A percentile compares a stretch with the other conserved stretches of the same genome.
Evolutionary conservation across 225 moss, liverwort and hornwort genomes (phyloP).

Genomic region (Physcomitrellopsis africana): DNA sequence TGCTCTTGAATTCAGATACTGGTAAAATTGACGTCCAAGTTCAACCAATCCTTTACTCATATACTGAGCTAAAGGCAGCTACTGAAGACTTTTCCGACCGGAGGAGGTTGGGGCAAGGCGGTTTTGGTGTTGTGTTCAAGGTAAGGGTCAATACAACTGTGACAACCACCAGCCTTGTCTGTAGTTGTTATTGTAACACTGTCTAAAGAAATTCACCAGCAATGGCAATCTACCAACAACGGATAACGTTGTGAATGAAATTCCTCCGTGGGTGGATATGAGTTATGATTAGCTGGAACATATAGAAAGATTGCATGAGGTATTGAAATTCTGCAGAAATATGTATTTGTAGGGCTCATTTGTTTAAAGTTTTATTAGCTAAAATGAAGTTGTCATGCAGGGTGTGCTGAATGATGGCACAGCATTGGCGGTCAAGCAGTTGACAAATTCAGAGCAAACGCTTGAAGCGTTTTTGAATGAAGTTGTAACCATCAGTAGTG

Average conservation of each 20-base stretch:
- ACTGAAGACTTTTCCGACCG: conserved; percentile 52
- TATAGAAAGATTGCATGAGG: too few relatives aligned
- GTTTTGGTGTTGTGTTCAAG: conserved; percentile 58
- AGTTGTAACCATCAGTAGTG: conserved; percentile 63
- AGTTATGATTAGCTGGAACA: too few relatives aligned
- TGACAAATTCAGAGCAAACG: conserved; percentile 47
- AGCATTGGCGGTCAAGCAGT: conserved; percentile 58
- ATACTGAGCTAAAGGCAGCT: conserved; percentile 46
- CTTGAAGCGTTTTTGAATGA: conserved; percentile 63
- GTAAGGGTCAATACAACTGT: conserved; percentile 21
- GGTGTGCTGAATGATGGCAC: conserved; percentile 51
- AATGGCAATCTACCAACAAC: too few relatives aligned
- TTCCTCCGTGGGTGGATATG: too few relatives aligned
- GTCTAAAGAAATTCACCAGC: too few relatives aligned
- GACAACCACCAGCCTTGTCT: background rate
- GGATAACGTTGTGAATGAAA: too few relatives aligned
- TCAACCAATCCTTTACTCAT: conserved; percentile 47
- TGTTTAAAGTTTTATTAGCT: background rate
- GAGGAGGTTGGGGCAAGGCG: conserved; percentile 53
- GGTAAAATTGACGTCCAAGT: conserved; percentile 39
- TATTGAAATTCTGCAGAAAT: too few relatives aligned
- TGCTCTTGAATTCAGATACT: conserved; percentile 37
- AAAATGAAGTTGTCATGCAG: conserved; percentile 33
- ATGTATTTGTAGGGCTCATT: too few relatives aligned
- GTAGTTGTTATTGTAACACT: background rate